Evolutionary conservation across 768 basidiomycete species (phyloP).

Genomic region (Amanita pseudoporphyria): DNA sequence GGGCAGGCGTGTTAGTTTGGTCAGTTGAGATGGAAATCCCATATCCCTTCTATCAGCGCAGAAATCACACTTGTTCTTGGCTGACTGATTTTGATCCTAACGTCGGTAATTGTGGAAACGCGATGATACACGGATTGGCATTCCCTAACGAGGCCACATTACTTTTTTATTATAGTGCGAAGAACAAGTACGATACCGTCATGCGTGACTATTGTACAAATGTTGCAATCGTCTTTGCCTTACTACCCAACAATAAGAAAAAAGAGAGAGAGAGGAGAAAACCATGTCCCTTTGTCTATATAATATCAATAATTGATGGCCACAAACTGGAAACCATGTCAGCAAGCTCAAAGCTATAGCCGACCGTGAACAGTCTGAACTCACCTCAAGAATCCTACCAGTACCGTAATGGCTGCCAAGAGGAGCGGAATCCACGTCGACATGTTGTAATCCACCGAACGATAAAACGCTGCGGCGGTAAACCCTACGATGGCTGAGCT

Average conservation of each 20-base stretch:
- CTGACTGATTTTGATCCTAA: too few relatives aligned
- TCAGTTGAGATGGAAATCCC: too few relatives aligned
- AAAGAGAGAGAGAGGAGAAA: too few relatives aligned
- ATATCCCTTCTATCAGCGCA: too few relatives aligned
- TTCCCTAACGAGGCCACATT: too few relatives aligned
- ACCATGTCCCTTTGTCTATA: conserved; percentile 18
- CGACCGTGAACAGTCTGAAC: neutral
- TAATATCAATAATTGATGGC: conserved; percentile 37
- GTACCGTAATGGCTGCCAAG: conserved; percentile 31
- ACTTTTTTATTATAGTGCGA: too few relatives aligned
- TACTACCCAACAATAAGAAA: neutral
- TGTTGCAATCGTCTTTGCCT: neutral
- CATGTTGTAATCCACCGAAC: conserved; percentile 36
- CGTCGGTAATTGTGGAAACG: too few relatives aligned
- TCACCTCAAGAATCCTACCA: conserved; percentile 33
- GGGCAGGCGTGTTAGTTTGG: too few relatives aligned
- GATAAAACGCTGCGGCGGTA: conserved; percentile 34
- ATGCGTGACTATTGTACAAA: conserved; percentile 1
- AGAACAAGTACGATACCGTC: too few relatives aligned
- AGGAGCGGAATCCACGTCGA: conserved; percentile 46
- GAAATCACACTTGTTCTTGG: too few relatives aligned
- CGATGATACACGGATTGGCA: too few relatives aligned
- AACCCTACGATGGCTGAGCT: conserved; percentile 38
- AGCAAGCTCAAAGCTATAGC: neutral
- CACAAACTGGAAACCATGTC: conserved; percentile 23